Evolutionary conservation across 805 yeast species (phyloP).

Genomic region (Nakazawaea ernobii): DNA sequence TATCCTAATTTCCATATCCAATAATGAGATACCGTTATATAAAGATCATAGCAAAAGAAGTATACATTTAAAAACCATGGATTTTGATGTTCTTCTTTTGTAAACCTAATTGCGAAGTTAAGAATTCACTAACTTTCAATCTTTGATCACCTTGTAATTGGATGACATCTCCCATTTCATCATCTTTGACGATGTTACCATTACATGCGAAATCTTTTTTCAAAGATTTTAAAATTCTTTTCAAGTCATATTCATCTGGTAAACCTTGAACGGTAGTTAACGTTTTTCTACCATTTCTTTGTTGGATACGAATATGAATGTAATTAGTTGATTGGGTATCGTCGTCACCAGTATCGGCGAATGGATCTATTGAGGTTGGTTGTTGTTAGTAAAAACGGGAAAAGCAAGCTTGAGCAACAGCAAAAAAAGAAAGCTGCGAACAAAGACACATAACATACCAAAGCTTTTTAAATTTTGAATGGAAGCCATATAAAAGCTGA

Average conservation of each 20-base stretch:
- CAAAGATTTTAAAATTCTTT: slow-evolving; percentile 86
- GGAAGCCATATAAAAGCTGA: slow-evolving; percentile 61
- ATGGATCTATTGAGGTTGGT: slow-evolving; percentile 77
- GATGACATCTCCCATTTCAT: slow-evolving; percentile 92
- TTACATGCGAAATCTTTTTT: slow-evolving; percentile 99
- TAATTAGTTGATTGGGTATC: slow-evolving; percentile 94
- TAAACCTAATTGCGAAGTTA: slow-evolving; percentile 78
- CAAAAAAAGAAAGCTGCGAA: background rate
- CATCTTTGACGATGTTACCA: slow-evolving; percentile 96
- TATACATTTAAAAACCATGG: slow-evolving; percentile 76
- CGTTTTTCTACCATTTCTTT: slow-evolving; percentile 98
- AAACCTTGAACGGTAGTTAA: slow-evolving; percentile 97
- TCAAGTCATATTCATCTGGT: slow-evolving; percentile 90
- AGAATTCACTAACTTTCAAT: slow-evolving; percentile 89
- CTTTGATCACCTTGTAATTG: slow-evolving; percentile 99
- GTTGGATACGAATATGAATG: slow-evolving; percentile 98
- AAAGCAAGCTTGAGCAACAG: background rate
- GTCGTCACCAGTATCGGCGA: slow-evolving; percentile 99
- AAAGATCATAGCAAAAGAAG: background rate
- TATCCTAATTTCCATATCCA: too few relatives aligned
- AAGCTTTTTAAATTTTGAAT: slow-evolving; percentile 85
- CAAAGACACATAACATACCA: slow-evolving; percentile 33
- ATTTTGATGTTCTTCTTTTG: slow-evolving; percentile 96
- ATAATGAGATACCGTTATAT: too few relatives aligned
- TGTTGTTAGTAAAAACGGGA: background rate